Evolutionary conservation across 1,284 basidiomycete species (phyloP), one percentile per base, ranked within the genome.

Genomic region (Puccinia polysora): DNA sequence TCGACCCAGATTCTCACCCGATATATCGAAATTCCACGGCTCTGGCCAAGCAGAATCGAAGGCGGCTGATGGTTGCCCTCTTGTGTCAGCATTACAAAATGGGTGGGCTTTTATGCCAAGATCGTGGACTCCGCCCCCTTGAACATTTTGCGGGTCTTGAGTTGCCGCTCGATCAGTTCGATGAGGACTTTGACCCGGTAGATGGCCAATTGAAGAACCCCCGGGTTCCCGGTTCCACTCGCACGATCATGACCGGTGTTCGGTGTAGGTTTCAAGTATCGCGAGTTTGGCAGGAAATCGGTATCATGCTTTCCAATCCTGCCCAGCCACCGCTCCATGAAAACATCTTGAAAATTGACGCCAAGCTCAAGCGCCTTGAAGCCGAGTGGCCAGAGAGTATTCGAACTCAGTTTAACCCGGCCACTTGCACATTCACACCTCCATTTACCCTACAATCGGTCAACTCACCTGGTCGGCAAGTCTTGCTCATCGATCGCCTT

Each of bases 161-260:
- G 47, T 15, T 47, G 49, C 56, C 67, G 20, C 67, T 58, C 20
- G 55, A 69, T 43, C 40, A 56, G 45, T 69, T 47, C 18, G 67
- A 69, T 45, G 67, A 69, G 50, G 55, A 69, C 34, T 69, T 32
- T 25, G 67, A 69, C 50, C 18, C n/a, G 34, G 15, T 8, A 10
- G 45, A 45, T 68, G 65, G 67, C 30, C 38, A 34, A 4, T 25
- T 58, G 34, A 34, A 47, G 25, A 34, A 10, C 2, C 49, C 64
- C 20, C 64, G 64, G 5, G 47, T 28, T 14, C 52, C 38, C 49
- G 43, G 67, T 14, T 34, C 40, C 15, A 56, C 36, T 25, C 55
- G 49, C 6, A 69, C 67, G 4, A 59, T 69, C 30, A 69, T 69
- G 67, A 69, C 53, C 36, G 67, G 67, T 12, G 56, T 69, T 4